Base-by-base conservation (phyloP, 2,329 filamentous ascomycete genomes). In the Aspergillus texensis region DNA sequence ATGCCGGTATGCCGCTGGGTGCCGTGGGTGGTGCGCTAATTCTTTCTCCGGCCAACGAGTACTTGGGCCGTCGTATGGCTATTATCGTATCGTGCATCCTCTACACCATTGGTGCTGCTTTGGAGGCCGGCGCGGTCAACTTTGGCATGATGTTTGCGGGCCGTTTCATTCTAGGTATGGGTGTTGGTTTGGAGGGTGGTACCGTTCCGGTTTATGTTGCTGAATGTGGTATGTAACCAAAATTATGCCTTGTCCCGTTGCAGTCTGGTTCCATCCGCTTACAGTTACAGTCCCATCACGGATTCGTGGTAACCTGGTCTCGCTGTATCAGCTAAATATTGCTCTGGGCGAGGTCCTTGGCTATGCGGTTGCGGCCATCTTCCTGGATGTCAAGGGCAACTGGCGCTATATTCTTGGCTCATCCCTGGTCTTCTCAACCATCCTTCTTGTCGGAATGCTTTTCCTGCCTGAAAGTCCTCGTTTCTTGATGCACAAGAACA, bases 341-440 rank as follows among this genome's bases (percentile, higher is more conserved):
- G 90, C 90, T 0, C 82, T 92, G 0, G 90, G 90, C 32, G 90
- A 92, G 69, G 89, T 92, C 2, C 80, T 92, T 1, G 90, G 90
- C 2, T 92, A 92, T 64, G 89, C 88, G 6, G 85, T 92, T 1
- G 89, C 88, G 0, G 90, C 90, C 54, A 91, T 92, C 62, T 92
- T 92, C 76, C 81, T 91, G 65, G 84, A 81, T n/a, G 88, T 92
- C 2, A 77, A 80, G 0, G 90, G 89, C 19, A 89, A 89, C 79
- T 92, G 90, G 90, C 84, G 90, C 43, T 91, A 87, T 74, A 92
- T 92, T 64, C 85, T 92, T 1, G 90, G 89, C 5, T 90, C 88
- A 1, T 92, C 89, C 0, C 83, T 92, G 1, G 74, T 92, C 48
- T 92, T 92, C 77, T 90, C 88, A 0, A 88, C 85, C 36, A 85